phyloP scores from a whole-genome alignment of 2,329 filamentous ascomycete species.

The Aureobasidium mangrovei region DNA sequence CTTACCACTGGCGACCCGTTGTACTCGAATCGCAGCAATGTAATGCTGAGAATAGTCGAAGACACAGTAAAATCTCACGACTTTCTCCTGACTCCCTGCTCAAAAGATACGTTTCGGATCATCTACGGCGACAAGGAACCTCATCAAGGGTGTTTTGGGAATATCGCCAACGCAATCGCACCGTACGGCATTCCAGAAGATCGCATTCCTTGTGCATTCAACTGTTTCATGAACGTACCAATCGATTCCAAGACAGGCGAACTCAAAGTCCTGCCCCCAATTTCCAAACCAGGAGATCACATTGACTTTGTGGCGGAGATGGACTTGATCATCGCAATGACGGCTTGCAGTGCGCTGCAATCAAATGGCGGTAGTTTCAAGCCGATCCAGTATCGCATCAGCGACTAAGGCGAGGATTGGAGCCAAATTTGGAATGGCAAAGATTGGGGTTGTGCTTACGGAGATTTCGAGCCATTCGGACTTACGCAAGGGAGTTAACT shows the following conservation, averaged over 20 bases:
- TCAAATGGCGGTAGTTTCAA: constrained; percentile 22
- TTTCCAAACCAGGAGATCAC: constrained; percentile 21
- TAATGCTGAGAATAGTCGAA: constrained; percentile 13
- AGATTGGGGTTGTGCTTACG: background rate
- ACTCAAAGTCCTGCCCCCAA: constrained; percentile 20
- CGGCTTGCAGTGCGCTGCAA: constrained; percentile 20
- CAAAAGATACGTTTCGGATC: constrained; percentile 20
- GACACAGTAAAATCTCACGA: constrained; percentile 17
- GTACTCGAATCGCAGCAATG: constrained; percentile 20
- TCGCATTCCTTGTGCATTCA: constrained; percentile 21
- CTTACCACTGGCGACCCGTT: constrained; percentile 18
- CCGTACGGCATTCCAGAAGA: constrained; percentile 19
- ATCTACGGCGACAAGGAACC: constrained; percentile 22
- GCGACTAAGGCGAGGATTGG: background rate
- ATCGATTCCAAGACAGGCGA: constrained; percentile 20
- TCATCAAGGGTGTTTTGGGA: constrained; percentile 23
- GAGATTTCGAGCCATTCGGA: background rate
- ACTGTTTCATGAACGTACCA: constrained; percentile 24
- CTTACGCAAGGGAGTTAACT: background rate
- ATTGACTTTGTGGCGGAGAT: constrained; percentile 23
- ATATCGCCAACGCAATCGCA: constrained; percentile 19
- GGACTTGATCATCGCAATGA: constrained; percentile 22
- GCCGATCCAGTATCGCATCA: constrained; percentile 18
- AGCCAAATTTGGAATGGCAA: too few species aligned
- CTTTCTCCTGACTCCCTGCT: constrained; percentile 20